Percentiles rank a stretch among this genome's conserved stretches.
These are phyloP conservation scores for Acacia concinna DNA, from an alignment of 331 rosid genomes.

Conservation along the genomic window DNA sequence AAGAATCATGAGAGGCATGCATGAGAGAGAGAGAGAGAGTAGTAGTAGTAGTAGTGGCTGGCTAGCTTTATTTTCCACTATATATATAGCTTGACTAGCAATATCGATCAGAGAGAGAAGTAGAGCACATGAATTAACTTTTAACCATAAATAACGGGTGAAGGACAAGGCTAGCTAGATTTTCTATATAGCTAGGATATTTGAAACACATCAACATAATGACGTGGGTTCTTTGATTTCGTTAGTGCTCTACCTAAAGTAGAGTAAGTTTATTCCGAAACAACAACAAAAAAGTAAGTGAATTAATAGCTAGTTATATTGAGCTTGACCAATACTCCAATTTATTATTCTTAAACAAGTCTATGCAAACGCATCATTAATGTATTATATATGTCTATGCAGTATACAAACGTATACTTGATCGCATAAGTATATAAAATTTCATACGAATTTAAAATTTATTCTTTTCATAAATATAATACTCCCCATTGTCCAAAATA, in stretches of 20 bases:
- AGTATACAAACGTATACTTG: no score
- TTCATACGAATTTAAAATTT: no score
- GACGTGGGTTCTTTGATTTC: not conserved
- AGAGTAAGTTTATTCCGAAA: not conserved
- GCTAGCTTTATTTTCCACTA: conserved; percentile 2
- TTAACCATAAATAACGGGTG: not conserved
- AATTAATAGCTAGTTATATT: not conserved
- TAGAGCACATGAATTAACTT: not conserved
- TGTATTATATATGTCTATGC: no score
- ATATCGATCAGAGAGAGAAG: no score
- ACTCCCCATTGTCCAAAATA: no score
- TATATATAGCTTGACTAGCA: no score
- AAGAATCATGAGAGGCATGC: not conserved
- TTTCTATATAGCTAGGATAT: not conserved
- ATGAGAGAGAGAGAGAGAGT: no score
- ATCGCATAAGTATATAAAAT: no score
- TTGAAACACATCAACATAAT: not conserved
- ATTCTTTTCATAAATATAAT: no score
- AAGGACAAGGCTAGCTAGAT: not conserved
- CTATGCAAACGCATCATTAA: not conserved
- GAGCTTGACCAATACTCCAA: no score
- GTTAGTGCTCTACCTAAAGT: not conserved
- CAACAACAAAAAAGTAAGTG: not conserved
- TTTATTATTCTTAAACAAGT: not conserved
- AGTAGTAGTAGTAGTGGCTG: no score